These are phyloP conservation scores for Solanum clarkiae DNA, from an alignment of 257 asterid genomes.

Conservation along the genomic window DNA sequence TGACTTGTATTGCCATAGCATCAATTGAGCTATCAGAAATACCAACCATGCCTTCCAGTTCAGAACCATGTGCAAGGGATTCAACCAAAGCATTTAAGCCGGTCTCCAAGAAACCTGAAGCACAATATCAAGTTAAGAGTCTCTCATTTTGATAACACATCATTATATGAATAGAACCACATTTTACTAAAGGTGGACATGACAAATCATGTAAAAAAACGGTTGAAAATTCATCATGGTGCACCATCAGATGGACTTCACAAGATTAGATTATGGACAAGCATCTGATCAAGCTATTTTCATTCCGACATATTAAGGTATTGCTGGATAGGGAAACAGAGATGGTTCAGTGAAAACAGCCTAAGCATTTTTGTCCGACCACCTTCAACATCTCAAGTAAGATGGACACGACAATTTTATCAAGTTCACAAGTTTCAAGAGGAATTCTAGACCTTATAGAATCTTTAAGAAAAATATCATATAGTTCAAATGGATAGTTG, in stretches of 20 bases:
- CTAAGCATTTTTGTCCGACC: not conserved
- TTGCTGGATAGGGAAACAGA: not conserved
- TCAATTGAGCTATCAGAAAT: conserved; percentile 42
- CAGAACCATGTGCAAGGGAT: conserved; percentile 18
- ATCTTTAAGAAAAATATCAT: not conserved
- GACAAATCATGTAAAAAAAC: not conserved
- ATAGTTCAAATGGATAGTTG: not conserved
- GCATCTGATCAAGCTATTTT: not conserved
- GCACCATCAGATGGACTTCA: not conserved
- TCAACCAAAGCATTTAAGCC: conserved; percentile 52
- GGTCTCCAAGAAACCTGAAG: conserved; percentile 65
- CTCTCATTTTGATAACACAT: not conserved
- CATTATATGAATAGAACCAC: not conserved
- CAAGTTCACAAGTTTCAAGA: not conserved
- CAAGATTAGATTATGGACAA: not conserved
- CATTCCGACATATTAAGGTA: not conserved
- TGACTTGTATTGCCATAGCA: conserved; percentile 56
- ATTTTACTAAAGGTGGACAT: not conserved
- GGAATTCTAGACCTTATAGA: not conserved
- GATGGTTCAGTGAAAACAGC: not conserved
- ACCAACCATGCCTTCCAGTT: conserved; percentile 42
- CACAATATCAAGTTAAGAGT: not conserved
- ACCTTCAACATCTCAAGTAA: not conserved
- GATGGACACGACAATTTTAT: not conserved
- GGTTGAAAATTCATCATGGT: not conserved